Percentiles rank a stretch among this genome's conserved stretches.
Evolutionary conservation across 345 rosid species (phyloP).

Genomic region (Pelargonium nanum): DNA sequence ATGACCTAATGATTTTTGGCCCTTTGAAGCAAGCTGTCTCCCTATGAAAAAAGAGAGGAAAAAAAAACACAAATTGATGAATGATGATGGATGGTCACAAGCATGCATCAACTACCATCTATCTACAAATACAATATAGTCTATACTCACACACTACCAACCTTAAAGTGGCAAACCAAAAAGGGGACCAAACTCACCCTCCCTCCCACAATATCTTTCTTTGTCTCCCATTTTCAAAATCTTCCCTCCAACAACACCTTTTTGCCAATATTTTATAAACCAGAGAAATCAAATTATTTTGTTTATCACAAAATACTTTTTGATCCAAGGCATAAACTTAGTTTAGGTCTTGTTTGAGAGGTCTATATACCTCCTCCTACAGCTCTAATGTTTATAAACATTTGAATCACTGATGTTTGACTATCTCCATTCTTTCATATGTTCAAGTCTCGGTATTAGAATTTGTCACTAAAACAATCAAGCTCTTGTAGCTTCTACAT

Average conservation of each 20-base stretch:
- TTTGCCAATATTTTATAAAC: neutral
- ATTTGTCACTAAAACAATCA: too few relatives aligned
- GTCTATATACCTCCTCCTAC: too few relatives aligned
- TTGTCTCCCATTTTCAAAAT: slow-evolving; percentile 40
- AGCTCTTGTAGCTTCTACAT: too few relatives aligned
- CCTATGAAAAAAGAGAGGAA: slow-evolving; percentile 36
- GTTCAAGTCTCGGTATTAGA: too few relatives aligned
- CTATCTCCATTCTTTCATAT: too few relatives aligned
- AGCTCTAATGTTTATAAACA: too few relatives aligned
- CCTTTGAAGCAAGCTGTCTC: slow-evolving; percentile 63
- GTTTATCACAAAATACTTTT: too few relatives aligned
- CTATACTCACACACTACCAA: slow-evolving; percentile 12
- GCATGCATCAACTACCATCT: slow-evolving; percentile 20
- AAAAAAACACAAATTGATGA: slow-evolving; percentile 12
- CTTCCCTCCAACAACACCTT: slow-evolving; percentile 4
- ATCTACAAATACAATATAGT: neutral
- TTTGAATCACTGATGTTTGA: too few relatives aligned
- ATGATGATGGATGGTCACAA: slow-evolving; percentile 15
- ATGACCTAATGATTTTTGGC: slow-evolving; percentile 20
- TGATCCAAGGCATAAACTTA: too few relatives aligned
- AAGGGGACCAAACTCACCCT: neutral
- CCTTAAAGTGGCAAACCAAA: slow-evolving; percentile 18
- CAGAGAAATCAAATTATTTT: too few relatives aligned
- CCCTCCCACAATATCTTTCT: slow-evolving; percentile 23
- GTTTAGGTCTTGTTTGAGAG: too few relatives aligned